phyloP scores from a whole-genome alignment of 768 basidiomycete genomes.

The Lepiota subincarnata region DNA sequence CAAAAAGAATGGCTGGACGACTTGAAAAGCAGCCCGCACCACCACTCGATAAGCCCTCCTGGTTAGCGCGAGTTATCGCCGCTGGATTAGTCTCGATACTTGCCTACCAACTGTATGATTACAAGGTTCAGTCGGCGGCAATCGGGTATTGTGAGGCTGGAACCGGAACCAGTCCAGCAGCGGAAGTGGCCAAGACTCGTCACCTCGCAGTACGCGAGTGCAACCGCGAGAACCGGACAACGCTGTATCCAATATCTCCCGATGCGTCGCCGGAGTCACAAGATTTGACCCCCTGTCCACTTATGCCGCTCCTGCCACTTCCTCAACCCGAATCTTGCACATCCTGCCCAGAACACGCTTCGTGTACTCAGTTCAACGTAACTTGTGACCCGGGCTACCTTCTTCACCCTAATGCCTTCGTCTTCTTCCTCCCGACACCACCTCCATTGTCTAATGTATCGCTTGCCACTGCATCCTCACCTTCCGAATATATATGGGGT shows the following conservation, averaged over 20 bases:
- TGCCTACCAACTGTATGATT: slow-evolving; percentile 36
- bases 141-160: slow-evolving; percentile 78
- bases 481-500: slow-evolving; percentile 41
- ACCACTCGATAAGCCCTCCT: slow-evolving; percentile 11
- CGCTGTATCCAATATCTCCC: slow-evolving; percentile 29
- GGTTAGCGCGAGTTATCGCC: slow-evolving; percentile 39
- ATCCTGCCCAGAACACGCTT: slow-evolving; percentile 67
- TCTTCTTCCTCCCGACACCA: slow-evolving; percentile 45
- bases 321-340: slow-evolving; percentile 63
- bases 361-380: slow-evolving; percentile 52
- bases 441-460: slow-evolving; percentile 29
- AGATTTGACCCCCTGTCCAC: slow-evolving; percentile 41
- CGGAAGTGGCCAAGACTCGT: slow-evolving; percentile 45
- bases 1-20: slow-evolving; percentile 35
- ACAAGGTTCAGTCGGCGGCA: slow-evolving; percentile 62
- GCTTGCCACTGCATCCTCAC: slow-evolving; percentile 36
- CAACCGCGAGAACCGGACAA: slow-evolving; percentile 49
- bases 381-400: slow-evolving; percentile 68
- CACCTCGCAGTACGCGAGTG: slow-evolving; percentile 51
- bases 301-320: slow-evolving; percentile 50
- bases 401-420: slow-evolving; percentile 56
- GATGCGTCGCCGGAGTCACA: slow-evolving; percentile 26
- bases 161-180: slow-evolving; percentile 50
- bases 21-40: slow-evolving; percentile 9
- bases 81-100: slow-evolving; percentile 30